phyloP scores from a whole-genome alignment of 257 asterid species.

The Solanum habrochaites region DNA sequence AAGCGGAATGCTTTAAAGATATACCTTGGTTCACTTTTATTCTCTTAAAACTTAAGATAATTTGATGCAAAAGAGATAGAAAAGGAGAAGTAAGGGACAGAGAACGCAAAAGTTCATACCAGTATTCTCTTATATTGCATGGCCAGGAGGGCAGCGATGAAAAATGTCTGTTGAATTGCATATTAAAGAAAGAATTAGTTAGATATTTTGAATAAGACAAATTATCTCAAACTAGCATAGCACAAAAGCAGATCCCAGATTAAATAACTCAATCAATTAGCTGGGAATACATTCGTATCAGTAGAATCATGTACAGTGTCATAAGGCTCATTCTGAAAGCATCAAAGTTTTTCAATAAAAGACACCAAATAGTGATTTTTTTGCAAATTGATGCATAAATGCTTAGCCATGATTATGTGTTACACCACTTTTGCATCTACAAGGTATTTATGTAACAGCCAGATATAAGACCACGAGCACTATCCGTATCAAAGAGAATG shows the following conservation, averaged over 20 bases:
- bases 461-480: not conserved
- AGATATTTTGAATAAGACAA: not conserved
- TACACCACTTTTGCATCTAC: not conserved
- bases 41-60: not conserved
- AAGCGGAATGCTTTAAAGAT: not conserved
- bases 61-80: not conserved
- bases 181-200: not conserved
- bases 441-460: not conserved
- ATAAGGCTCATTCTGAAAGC: not conserved
- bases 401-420: not conserved
- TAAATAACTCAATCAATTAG: not conserved
- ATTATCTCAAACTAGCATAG: not conserved
- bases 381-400: not conserved
- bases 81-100: not conserved
- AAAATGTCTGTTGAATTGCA: slow-evolving; percentile 52
- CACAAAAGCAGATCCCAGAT: not conserved
- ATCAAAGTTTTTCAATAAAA: not conserved
- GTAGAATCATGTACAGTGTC: not conserved
- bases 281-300: not conserved
- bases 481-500: not conserved
- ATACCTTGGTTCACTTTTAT: not conserved
- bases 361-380: not conserved
- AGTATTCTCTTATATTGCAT: slow-evolving; percentile 62
- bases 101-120: slow-evolving; percentile 24
- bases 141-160: slow-evolving; percentile 74